Evolutionary conservation across 1,284 basidiomycete species (phyloP).

Genomic region (Exsudoporus floridanus): DNA sequence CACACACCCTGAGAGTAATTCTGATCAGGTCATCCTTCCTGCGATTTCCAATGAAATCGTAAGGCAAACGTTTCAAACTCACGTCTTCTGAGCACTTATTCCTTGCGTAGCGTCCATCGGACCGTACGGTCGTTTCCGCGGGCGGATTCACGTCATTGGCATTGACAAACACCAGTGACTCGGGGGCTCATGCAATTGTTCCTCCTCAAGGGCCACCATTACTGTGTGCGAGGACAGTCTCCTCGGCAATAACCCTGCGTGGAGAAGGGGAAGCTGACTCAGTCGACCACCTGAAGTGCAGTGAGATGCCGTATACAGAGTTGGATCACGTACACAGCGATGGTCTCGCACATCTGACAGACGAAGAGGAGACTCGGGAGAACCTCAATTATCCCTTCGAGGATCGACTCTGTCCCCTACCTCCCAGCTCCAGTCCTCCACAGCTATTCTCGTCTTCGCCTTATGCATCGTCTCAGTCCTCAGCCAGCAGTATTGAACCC

Average conservation of each 20-base stretch:
- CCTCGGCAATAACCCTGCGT: background rate
- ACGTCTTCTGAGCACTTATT: slow-evolving; percentile 4
- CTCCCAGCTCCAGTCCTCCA: slow-evolving; percentile 50
- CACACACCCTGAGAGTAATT: background rate
- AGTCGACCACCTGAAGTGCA: background rate
- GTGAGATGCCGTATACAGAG: background rate
- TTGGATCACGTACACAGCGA: background rate
- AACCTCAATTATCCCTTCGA: slow-evolving; percentile 5
- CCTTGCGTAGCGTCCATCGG: slow-evolving; percentile 2
- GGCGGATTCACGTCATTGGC: background rate
- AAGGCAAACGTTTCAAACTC: slow-evolving; percentile 6
- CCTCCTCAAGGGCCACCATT: background rate
- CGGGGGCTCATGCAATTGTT: background rate
- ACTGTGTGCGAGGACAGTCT: background rate
- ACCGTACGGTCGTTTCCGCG: background rate
- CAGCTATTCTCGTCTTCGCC: slow-evolving; percentile 49
- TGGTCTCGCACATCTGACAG: background rate
- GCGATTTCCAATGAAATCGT: slow-evolving; percentile 5
- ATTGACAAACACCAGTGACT: background rate
- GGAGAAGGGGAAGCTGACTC: background rate
- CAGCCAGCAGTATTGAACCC: slow-evolving; percentile 9
- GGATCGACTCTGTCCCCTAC: slow-evolving; percentile 36
- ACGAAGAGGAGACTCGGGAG: slow-evolving; percentile 7
- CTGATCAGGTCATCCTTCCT: background rate
- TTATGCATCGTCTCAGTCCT: slow-evolving; percentile 41